Conservation (phyloP, 768 basidiomycete species). For the Panaeolus papilionaceus region DNA sequence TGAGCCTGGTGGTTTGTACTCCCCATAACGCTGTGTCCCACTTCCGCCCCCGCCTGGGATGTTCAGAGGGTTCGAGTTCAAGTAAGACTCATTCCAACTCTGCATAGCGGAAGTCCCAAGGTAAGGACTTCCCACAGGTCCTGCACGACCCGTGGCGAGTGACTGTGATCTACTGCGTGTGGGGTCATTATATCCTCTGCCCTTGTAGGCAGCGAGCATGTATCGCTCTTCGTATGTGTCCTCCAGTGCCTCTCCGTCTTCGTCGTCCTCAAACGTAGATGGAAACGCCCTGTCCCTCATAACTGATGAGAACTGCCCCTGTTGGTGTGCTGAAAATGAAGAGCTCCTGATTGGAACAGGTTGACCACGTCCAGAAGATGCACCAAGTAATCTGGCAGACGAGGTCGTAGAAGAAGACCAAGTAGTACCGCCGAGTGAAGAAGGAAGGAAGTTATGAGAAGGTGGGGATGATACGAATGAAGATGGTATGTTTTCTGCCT, state of each 20-base stretch:
- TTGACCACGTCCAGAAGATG: slow-evolving; percentile 53
- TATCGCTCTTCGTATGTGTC: slow-evolving; percentile 69
- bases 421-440: slow-evolving; percentile 52
- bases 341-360: slow-evolving; percentile 70
- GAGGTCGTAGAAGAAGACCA: slow-evolving; percentile 52
- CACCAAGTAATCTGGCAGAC: slow-evolving; percentile 22
- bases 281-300: slow-evolving; percentile 75
- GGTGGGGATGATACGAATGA: slow-evolving; percentile 57
- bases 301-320: slow-evolving; percentile 62
- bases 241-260: slow-evolving; percentile 60
- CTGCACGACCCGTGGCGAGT: slow-evolving; percentile 66
- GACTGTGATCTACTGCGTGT: slow-evolving; percentile 81
- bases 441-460: slow-evolving; percentile 55
- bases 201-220: slow-evolving; percentile 46
- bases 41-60: slow-evolving; percentile 43
- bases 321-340: slow-evolving; percentile 66
- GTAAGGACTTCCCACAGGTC: slow-evolving; percentile 58
- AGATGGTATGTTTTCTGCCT: slow-evolving; percentile 36
- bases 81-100: slow-evolving; percentile 65
- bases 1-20: slow-evolving; percentile 63
- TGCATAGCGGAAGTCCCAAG: slow-evolving; percentile 50
- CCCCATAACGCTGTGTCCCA: slow-evolving; percentile 52
- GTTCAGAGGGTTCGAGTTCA: slow-evolving; percentile 60
- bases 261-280: slow-evolving; percentile 85
- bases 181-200: slow-evolving; percentile 55